Conservation (phyloP, 2,329 filamentous ascomycete species). For the Microsporum audouinii region DNA sequence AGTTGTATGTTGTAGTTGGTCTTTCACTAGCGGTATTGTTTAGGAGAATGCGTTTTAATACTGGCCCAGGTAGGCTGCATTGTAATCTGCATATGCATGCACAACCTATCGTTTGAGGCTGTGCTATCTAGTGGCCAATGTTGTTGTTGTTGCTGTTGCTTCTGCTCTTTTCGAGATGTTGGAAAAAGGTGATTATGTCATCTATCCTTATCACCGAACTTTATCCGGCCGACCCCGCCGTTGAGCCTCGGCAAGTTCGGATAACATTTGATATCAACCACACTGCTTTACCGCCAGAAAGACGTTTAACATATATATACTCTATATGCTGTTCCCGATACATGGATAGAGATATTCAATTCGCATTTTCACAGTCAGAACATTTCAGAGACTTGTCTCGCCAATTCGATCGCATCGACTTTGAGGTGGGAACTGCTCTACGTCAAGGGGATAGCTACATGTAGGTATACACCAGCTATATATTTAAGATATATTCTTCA, state of each 20-base stretch:
- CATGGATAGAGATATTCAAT: too few relatives aligned
- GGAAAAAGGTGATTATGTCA: neutral
- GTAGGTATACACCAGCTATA: neutral
- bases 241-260: constrained; percentile 1
- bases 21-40: neutral
- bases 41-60: neutral
- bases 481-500: neutral
- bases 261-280: neutral
- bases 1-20: neutral
- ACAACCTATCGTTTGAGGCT: neutral
- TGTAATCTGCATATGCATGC: neutral
- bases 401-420: too few relatives aligned
- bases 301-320: neutral
- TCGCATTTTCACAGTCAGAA: too few relatives aligned
- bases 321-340: neutral
- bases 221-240: neutral
- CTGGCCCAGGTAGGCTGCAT: neutral
- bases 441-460: neutral
- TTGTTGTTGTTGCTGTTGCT: neutral
- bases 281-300: neutral
- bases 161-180: neutral
- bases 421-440: neutral
- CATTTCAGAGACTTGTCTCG: too few relatives aligned
- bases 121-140: neutral
- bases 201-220: neutral